Conservation (phyloP, 2,329 filamentous ascomycete species). For the Purpureocillium lavendulum region DNA sequence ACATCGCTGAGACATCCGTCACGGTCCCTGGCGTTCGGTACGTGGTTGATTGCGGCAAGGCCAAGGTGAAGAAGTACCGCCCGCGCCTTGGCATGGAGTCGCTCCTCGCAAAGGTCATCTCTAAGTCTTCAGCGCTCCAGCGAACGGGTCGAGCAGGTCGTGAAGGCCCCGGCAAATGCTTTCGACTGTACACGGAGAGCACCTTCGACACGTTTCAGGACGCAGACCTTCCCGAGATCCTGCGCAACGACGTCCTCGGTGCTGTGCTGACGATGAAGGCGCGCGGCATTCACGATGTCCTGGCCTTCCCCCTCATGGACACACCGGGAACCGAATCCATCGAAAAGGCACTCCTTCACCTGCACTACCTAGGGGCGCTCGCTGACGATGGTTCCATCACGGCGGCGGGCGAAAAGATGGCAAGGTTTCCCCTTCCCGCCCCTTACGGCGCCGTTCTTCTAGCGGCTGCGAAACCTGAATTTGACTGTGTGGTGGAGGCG, state of each 20-base stretch:
- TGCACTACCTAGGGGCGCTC: slow-evolving; percentile 72
- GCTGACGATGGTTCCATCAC: slow-evolving; percentile 67
- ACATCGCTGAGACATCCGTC: slow-evolving; percentile 97
- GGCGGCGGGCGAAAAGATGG: slow-evolving; percentile 64
- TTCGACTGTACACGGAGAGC: slow-evolving; percentile 75
- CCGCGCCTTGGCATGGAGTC: slow-evolving; percentile 81
- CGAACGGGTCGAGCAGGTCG: slow-evolving; percentile 85
- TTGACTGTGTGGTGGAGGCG: slow-evolving; percentile 67
- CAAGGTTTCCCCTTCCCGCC: slow-evolving; percentile 74
- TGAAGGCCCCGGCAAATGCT: slow-evolving; percentile 86
- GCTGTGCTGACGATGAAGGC: slow-evolving; percentile 92
- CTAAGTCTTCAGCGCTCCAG: slow-evolving; percentile 87
- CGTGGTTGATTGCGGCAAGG: slow-evolving; percentile 88
- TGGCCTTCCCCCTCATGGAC: slow-evolving; percentile 79
- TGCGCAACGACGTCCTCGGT: slow-evolving; percentile 80
- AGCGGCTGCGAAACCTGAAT: slow-evolving; percentile 62
- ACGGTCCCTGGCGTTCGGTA: slow-evolving; percentile 89
- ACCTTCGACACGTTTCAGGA: slow-evolving; percentile 64
- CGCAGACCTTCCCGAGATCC: slow-evolving; percentile 77
- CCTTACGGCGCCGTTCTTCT: slow-evolving; percentile 75
- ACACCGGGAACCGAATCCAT: slow-evolving; percentile 69
- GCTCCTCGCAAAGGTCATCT: slow-evolving; percentile 81
- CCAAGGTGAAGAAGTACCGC: slow-evolving; percentile 88
- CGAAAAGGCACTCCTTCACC: slow-evolving; percentile 71
- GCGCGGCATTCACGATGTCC: slow-evolving; percentile 72